phyloP scores from a whole-genome alignment of 306 rosid species.

The Citrullus colocynthis region DNA sequence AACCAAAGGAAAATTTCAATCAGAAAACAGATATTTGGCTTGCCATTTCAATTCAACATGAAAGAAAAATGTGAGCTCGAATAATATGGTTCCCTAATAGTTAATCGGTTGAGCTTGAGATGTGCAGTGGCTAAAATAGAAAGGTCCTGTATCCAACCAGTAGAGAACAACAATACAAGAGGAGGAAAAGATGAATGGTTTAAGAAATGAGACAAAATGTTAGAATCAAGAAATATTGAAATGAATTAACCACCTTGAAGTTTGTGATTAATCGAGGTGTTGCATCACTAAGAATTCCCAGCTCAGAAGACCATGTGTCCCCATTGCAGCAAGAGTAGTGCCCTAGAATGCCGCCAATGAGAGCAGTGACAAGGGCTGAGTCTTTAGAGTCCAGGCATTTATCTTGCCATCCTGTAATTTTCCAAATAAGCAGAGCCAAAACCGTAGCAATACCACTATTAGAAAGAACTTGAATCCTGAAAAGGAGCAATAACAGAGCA shows the following conservation, averaged over 20 bases:
- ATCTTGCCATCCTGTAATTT: slow-evolving; percentile 39
- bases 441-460: slow-evolving; percentile 68
- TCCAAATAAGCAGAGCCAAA: slow-evolving; percentile 49
- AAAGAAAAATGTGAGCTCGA: not conserved
- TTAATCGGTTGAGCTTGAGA: not conserved
- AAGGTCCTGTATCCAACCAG: not conserved
- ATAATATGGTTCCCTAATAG: not conserved
- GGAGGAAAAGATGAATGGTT: not conserved
- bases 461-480: slow-evolving; percentile 73
- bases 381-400: slow-evolving; percentile 59
- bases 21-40: not conserved
- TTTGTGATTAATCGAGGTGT: slow-evolving; percentile 75
- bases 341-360: slow-evolving; percentile 78
- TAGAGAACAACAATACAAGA: not conserved
- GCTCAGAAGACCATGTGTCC: slow-evolving; percentile 97
- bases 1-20: not conserved
- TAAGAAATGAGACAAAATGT: not conserved
- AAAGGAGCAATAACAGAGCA: slow-evolving; percentile 1
- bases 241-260: slow-evolving; percentile 44
- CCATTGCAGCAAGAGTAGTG: slow-evolving; percentile 91
- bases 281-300: slow-evolving; percentile 73
- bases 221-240: slow-evolving; percentile 1
- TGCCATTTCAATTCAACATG: not conserved
- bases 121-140: not conserved
- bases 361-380: slow-evolving; percentile 47